Conservation (phyloP, 129 eudicot genomes). For the carrot (Daucus carota) region DH1_v3.0 NC_030381.2:44295501-44296000, state of each 20-base stretch:
- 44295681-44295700: not conserved
- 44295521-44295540: not conserved
- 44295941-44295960: not conserved
- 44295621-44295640: not conserved
- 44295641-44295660: not conserved
- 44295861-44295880: slow-evolving; percentile 85
- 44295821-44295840: slow-evolving; percentile 97
- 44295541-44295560: not conserved
- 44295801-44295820: slow-evolving; percentile 73
- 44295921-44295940: not conserved
- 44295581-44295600: not conserved
- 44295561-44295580: not conserved
- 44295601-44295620: not conserved
- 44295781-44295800: slow-evolving; percentile 66
- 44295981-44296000: slow-evolving; percentile 80
- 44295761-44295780: slow-evolving; percentile 90
- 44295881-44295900: slow-evolving; percentile 66
- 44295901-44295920: slow-evolving; percentile 30
- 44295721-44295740: not conserved
- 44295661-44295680: not conserved
- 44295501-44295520: not conserved
- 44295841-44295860: slow-evolving; percentile 84
- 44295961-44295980: slow-evolving; percentile 37
- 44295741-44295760: slow-evolving; percentile 36
- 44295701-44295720: not conserved